Base-by-base conservation (phyloP, 768 basidiomycete species). In the Chiua virens region DNA sequence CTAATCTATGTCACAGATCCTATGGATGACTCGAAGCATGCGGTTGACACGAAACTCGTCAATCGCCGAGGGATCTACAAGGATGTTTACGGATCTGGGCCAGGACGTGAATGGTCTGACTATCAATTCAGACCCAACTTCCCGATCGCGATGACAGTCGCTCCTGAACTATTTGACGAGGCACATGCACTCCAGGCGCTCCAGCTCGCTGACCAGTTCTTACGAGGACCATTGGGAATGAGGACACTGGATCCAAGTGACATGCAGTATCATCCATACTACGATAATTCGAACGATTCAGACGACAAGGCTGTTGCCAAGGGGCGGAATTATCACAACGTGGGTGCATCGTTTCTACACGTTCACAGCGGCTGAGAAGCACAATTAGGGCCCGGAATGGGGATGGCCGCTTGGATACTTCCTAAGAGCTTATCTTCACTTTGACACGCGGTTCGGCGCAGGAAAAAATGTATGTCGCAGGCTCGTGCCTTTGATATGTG, bases 51-150 rank as follows among this genome's bases (percentile, higher is more conserved):
- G 4, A 76, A 59, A 21, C 69, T 98, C 32, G 77, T 97, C 53
- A 89, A 92, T 65, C 86, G 92, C 14, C 80, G 97, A 50, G 97
- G 96, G 5, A 96, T 98, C 64, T 99, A 98, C 79, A 99, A 99
- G 77, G 97, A 99, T 66, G 92, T 98, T 8, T 88, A 88, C 58
- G 92, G 95, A 36, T 94, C 97, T 11, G 91, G 91, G 1, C 64
- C 77, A 42, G 89, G 85, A 10, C 81, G 92, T 49, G 91, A 96
- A 70, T 98, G 93, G 93, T 91, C 93, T 6, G 95, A 99, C 71
- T 99, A 98, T 68, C 97, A 98, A 70, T 80, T 97, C 58, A 81
- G 94, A 53, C 82, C 85, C 61, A 97, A 98, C 71, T 96, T 93
- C 76, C 87, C 94, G 5, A 88, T 98, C 52, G 92, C 97, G 0